A percentile compares a stretch with the other conserved stretches of the same genome.
phyloP scores from a whole-genome alignment of 164 flowering plant genomes.

The grape (Vitis vinifera) region DNA sequence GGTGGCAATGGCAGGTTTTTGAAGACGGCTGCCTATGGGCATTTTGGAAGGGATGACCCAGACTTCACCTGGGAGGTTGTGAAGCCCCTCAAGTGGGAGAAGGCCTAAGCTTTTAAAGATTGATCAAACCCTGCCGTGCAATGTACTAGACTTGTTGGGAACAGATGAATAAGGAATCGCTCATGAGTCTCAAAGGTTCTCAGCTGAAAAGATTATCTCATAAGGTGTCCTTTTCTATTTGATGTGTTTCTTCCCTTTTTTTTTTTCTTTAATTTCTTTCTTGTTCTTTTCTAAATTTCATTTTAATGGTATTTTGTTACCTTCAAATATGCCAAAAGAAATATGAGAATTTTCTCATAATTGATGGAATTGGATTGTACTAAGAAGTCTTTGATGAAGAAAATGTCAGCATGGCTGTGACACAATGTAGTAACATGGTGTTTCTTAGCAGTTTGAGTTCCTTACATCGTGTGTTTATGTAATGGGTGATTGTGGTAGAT shows the following conservation, averaged over 20 bases:
- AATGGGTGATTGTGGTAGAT: no score
- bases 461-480: no score
- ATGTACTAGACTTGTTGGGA: not conserved
- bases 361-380: conserved; percentile 1
- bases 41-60: conserved; percentile 86
- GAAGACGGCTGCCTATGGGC: conserved; percentile 86
- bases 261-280: not conserved
- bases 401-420: no score
- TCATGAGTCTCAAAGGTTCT: no score
- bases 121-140: not conserved
- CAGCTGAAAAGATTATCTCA: no score
- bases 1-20: conserved; percentile 76
- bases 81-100: conserved; percentile 87
- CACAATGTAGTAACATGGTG: no score
- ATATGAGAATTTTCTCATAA: conserved; percentile 7
- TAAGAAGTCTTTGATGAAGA: not conserved
- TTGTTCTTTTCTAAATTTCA: not conserved
- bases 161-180: conserved; percentile 14
- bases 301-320: conserved; percentile 1
- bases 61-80: conserved; percentile 93
- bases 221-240: not conserved
- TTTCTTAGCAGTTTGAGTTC: no score
- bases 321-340: not conserved
- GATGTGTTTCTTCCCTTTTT: not conserved
- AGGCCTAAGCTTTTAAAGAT: conserved; percentile 38